phyloP scores from a whole-genome alignment of 1,139 yeast species.

The Ogataea hybrid region DNA sequence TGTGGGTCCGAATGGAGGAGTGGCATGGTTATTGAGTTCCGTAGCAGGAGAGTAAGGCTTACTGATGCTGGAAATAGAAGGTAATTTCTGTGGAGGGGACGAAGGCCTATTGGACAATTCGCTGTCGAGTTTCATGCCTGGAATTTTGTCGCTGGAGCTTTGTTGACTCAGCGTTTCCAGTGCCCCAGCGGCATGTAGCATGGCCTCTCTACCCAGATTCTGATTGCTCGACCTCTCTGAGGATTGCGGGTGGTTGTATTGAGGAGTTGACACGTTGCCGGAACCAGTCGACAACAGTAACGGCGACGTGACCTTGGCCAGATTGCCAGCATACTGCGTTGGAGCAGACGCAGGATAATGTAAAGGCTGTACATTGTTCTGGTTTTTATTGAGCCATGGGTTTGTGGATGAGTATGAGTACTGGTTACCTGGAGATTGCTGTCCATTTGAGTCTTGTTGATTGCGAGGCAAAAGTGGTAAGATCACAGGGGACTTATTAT shows the following conservation, averaged over 20 bases:
- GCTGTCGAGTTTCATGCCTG: slow-evolving; percentile 30
- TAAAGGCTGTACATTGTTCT: slow-evolving; percentile 42
- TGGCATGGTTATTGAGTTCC: slow-evolving; percentile 23
- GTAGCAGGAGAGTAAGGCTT: slow-evolving; percentile 30
- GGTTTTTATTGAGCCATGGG: slow-evolving; percentile 28
- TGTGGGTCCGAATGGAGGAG: slow-evolving; percentile 31
- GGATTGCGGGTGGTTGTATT: slow-evolving; percentile 33
- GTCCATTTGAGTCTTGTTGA: slow-evolving; percentile 17
- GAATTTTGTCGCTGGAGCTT: slow-evolving; percentile 26
- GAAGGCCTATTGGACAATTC: slow-evolving; percentile 10
- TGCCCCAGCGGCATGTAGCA: slow-evolving; percentile 52
- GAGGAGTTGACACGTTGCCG: slow-evolving; percentile 31
- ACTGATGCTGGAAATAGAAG: slow-evolving; percentile 26
- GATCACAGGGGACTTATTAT: slow-evolving; percentile 29
- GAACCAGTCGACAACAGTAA: slow-evolving; percentile 41
- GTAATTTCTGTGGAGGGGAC: slow-evolving; percentile 20
- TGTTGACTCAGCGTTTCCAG: slow-evolving; percentile 47
- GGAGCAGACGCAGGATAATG: slow-evolving; percentile 71
- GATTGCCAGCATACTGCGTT: slow-evolving; percentile 65
- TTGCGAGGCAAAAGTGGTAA: slow-evolving; percentile 33
- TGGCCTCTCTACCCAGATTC: slow-evolving; percentile 29
- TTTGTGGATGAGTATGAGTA: slow-evolving; percentile 27
- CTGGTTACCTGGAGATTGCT: slow-evolving; percentile 32
- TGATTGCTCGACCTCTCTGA: slow-evolving; percentile 31
- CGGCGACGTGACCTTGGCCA: slow-evolving; percentile 64